Conservation (phyloP, 768 basidiomycete species). For the Boletus subparvulus region DNA sequence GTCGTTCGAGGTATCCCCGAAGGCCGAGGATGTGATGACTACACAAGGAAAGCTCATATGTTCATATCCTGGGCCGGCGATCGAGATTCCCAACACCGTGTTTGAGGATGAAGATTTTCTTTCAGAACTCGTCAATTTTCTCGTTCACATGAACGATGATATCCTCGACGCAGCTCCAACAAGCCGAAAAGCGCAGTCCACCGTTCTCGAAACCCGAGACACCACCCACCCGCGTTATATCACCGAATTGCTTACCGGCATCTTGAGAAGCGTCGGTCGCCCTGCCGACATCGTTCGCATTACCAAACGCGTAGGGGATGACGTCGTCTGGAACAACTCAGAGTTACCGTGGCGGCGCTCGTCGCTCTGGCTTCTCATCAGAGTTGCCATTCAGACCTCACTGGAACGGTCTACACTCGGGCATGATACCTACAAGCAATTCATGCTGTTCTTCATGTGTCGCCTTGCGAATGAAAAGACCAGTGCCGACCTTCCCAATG, state of each 20-base stretch:
- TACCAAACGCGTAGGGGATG: slow-evolving; percentile 45
- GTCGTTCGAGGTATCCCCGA: slow-evolving; percentile 44
- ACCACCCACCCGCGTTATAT: slow-evolving; percentile 46
- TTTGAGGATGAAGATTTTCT: slow-evolving; percentile 13
- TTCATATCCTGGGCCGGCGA: slow-evolving; percentile 45
- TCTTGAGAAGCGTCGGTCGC: slow-evolving; percentile 3
- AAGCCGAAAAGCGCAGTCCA: no score
- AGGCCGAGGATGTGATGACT: slow-evolving; percentile 35
- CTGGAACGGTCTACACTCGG: slow-evolving; percentile 19
- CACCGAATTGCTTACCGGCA: slow-evolving; percentile 43
- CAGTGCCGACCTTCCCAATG: slow-evolving; percentile 17
- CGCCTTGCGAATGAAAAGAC: slow-evolving; percentile 9
- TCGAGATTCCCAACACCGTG: slow-evolving; percentile 31
- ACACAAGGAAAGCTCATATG: slow-evolving; percentile 42
- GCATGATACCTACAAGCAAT: slow-evolving; percentile 28
- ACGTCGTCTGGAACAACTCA: slow-evolving; percentile 42
- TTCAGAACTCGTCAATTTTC: no score
- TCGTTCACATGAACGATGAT: slow-evolving; percentile 13
- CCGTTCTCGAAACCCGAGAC: slow-evolving; percentile 23
- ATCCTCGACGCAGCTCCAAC: slow-evolving; percentile 36
- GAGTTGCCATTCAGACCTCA: slow-evolving; percentile 36
- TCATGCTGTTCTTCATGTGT: slow-evolving; percentile 31
- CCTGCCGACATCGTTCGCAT: slow-evolving; percentile 31
- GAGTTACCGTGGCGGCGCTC: slow-evolving; percentile 49
- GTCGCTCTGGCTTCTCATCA: slow-evolving; percentile 35